phyloP scores from a whole-genome alignment of 2,329 filamentous ascomycete genomes.

The Botrytis fabae region DNA sequence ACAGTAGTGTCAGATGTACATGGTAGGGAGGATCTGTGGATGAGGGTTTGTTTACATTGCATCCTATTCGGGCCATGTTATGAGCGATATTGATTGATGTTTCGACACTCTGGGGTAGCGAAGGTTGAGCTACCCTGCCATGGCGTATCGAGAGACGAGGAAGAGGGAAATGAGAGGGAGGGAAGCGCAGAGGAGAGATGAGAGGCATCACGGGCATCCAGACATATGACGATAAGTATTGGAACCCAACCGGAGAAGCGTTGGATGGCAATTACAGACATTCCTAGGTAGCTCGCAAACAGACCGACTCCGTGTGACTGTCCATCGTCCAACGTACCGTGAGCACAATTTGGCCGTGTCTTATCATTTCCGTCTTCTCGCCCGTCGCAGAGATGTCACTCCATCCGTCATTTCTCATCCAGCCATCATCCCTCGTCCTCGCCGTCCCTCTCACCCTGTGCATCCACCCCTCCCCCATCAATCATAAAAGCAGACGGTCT shows the following conservation, averaged over 20 bases:
- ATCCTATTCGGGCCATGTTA: neutral
- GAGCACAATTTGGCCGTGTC: neutral
- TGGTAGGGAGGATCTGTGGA: too few relatives aligned
- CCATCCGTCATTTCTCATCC: neutral
- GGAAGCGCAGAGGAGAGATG: neutral
- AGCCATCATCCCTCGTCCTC: neutral
- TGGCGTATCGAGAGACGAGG: neutral
- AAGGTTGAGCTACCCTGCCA: neutral
- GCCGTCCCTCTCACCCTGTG: neutral
- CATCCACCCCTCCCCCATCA: neutral
- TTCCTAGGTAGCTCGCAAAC: neutral
- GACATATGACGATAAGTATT: neutral
- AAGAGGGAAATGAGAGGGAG: neutral
- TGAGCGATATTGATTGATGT: neutral
- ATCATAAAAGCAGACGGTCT: constrained; percentile 1
- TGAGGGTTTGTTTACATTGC: neutral
- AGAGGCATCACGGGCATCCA: neutral
- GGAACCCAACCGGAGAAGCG: neutral
- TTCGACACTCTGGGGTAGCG: constrained; percentile 1
- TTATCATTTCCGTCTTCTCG: neutral
- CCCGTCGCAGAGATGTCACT: neutral
- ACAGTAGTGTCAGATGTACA: neutral
- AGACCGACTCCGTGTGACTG: too few relatives aligned
- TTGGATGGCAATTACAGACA: neutral
- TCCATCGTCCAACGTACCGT: too few relatives aligned